phyloP scores from a whole-genome alignment of 2,329 filamentous ascomycete species.

The Ophiostoma ulmi region DNA sequence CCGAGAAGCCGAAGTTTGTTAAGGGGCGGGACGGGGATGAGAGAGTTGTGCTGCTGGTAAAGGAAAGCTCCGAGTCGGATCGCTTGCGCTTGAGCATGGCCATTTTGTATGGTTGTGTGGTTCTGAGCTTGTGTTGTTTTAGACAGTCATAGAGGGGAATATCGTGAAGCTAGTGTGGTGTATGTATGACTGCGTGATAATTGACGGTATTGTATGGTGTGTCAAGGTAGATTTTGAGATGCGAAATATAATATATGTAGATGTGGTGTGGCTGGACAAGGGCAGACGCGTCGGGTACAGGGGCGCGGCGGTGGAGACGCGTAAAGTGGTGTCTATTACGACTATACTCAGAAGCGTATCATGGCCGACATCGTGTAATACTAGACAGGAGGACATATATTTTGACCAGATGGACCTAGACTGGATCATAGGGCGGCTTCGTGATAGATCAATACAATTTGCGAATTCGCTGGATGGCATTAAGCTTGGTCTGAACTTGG shows the following conservation, averaged over 20 bases:
- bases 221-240: not conserved
- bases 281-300: not conserved
- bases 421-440: too few relatives aligned
- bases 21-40: slow-evolving; percentile 37
- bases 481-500: too few relatives aligned
- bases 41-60: slow-evolving; percentile 41
- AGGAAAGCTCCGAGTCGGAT: slow-evolving; percentile 53
- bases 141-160: not conserved
- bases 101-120: slow-evolving; percentile 36
- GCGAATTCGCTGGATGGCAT: too few relatives aligned
- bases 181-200: not conserved
- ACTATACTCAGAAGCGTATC: not conserved
- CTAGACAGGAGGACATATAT: too few relatives aligned
- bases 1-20: slow-evolving; percentile 33
- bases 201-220: not conserved
- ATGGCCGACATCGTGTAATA: not conserved
- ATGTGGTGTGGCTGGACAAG: not conserved
- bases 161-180: not conserved
- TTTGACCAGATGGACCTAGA: too few relatives aligned
- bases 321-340: slow-evolving; percentile 11
- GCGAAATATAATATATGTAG: not conserved
- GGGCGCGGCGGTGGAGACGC: slow-evolving; percentile 11
- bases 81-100: slow-evolving; percentile 57
- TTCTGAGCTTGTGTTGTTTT: not conserved
- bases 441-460: too few relatives aligned